Conservation (phyloP, 2,329 filamentous ascomycete genomes). For the Ophiocordyceps camponoti-floridani region DNA sequence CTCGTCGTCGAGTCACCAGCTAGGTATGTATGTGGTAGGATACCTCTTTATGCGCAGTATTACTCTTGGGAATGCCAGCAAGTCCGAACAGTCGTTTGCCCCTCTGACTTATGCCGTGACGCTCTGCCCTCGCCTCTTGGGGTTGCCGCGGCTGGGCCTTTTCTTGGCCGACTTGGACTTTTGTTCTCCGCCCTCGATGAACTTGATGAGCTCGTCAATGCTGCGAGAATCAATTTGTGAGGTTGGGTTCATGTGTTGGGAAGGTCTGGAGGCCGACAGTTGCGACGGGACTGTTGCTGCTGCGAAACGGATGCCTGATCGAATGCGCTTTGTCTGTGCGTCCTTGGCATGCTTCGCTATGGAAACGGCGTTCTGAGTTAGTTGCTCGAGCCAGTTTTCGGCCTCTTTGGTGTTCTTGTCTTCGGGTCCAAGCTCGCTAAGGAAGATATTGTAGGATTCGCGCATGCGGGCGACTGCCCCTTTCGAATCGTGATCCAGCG, state of each 20-base stretch:
- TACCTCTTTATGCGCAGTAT: neutral
- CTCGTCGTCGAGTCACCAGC: neutral
- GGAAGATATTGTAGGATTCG: constrained; percentile 93
- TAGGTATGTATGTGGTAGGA: neutral
- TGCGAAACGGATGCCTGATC: constrained; percentile 51
- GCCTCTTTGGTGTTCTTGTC: constrained; percentile 98
- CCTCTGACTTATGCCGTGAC: neutral
- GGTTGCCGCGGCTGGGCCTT: constrained; percentile 32
- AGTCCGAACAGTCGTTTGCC: too few species aligned
- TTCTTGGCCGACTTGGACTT: constrained; percentile 37
- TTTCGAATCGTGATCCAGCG: constrained; percentile 90
- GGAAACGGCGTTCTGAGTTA: constrained; percentile 86
- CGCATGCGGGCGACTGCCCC: constrained; percentile 84
- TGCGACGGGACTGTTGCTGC: constrained; percentile 10
- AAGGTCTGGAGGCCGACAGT: constrained; percentile 11
- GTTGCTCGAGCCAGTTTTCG: constrained; percentile 87
- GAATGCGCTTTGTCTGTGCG: constrained; percentile 55
- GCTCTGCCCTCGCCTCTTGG: constrained; percentile 29
- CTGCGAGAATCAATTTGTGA: constrained; percentile 52
- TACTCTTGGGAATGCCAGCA: too few species aligned
- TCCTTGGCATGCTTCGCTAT: constrained; percentile 91
- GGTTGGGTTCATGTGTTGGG: constrained; percentile 11
- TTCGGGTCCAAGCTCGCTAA: constrained; percentile 65
- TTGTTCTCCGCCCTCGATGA: constrained; percentile 64
- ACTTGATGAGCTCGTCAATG: constrained; percentile 85